Conservation (phyloP, 2,329 filamentous ascomycete species). For the Fusarium temperatum region DNA sequence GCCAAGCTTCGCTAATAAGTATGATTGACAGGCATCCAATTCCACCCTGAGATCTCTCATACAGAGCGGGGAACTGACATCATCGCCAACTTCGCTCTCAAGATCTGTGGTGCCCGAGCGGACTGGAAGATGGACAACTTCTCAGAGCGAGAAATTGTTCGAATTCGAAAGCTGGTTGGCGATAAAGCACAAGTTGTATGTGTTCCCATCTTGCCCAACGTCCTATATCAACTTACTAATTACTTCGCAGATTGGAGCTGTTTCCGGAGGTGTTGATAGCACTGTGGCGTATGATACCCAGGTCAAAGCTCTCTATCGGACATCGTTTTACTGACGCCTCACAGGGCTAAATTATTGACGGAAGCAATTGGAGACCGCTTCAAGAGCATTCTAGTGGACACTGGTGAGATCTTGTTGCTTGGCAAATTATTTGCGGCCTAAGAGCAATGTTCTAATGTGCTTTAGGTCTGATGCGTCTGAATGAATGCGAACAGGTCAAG, state of each 20-base stretch:
- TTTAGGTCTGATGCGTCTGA: background rate
- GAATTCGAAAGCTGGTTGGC: background rate
- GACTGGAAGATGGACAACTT: background rate
- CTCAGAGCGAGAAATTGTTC: background rate
- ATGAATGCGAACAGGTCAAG: background rate
- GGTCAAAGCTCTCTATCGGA: background rate
- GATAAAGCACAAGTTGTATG: slow-evolving; percentile 31
- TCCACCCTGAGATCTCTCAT: background rate
- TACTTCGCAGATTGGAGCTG: slow-evolving; percentile 2
- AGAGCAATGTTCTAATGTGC: background rate
- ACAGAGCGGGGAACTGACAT: background rate
- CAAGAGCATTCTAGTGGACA: background rate
- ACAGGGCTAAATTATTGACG: background rate
- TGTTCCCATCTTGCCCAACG: slow-evolving; percentile 20
- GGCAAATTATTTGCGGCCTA: too few relatives aligned
- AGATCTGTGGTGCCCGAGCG: background rate
- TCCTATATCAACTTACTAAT: slow-evolving; percentile 10
- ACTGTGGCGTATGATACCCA: background rate
- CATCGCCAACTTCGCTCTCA: background rate
- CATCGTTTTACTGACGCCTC: background rate
- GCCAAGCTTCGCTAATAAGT: background rate
- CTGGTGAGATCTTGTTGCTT: slow-evolving; percentile 20
- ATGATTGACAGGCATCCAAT: background rate
- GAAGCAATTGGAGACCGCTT: background rate
- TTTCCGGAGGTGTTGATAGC: background rate